Percentiles rank a stretch among this genome's conserved stretches.
phyloP scores from a whole-genome alignment of 805 yeast genomes.

The Metschnikowia picachoensis region DNA sequence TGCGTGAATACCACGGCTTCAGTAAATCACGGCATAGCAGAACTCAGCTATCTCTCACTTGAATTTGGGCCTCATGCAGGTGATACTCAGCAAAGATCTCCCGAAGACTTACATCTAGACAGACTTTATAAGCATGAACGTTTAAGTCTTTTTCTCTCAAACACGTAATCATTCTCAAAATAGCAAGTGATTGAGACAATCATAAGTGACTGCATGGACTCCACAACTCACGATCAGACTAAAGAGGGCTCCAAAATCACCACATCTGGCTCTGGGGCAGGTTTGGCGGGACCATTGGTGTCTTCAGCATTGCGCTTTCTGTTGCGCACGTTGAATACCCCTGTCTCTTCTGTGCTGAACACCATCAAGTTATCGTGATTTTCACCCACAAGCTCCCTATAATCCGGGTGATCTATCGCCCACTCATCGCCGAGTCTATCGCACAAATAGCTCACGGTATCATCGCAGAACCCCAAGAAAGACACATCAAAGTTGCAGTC shows the following conservation, averaged over 20 bases:
- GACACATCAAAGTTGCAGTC: slow-evolving; percentile 79
- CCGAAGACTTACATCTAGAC: no score
- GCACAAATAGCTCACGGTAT: slow-evolving; percentile 61
- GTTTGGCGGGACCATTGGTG: not conserved
- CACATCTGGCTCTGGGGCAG: slow-evolving; percentile 13
- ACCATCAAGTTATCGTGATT: slow-evolving; percentile 2
- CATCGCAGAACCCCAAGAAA: slow-evolving; percentile 79
- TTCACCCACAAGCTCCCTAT: slow-evolving; percentile 14
- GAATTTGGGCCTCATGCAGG: no score
- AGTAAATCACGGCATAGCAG: no score
- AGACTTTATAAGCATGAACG: no score
- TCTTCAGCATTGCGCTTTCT: slow-evolving; percentile 3
- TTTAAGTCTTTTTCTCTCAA: no score
- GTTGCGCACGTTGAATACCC: slow-evolving; percentile 6
- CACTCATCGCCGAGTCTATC: slow-evolving; percentile 28
- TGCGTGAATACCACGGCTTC: no score
- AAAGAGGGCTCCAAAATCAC: slow-evolving; percentile 15
- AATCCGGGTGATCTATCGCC: slow-evolving; percentile 31
- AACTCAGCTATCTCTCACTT: no score
- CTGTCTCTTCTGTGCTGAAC: slow-evolving; percentile 1
- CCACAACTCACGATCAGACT: no score
- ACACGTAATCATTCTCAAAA: no score
- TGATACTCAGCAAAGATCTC: no score
- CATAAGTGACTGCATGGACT: no score
- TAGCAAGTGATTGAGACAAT: no score